phyloP scores from a whole-genome alignment of 352 stramenopile species.

The Lagenidium giganteum region DNA sequence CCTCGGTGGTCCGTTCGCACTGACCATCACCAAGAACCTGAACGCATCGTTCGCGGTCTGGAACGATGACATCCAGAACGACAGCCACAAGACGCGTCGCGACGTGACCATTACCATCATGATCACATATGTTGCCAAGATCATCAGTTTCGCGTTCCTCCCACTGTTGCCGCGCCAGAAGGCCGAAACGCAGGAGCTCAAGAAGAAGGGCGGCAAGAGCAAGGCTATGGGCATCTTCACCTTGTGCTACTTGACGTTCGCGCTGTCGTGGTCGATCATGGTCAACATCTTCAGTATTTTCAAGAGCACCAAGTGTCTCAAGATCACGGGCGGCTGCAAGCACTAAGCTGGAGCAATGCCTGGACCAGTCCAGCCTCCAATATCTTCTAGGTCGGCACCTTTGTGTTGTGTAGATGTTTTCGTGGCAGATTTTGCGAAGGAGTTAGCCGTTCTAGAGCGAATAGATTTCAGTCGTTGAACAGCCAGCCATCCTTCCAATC shows the following conservation, averaged over 20 bases:
- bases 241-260: conserved; percentile 31
- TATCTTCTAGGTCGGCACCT: too few relatives aligned
- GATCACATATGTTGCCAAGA: conserved; percentile 43
- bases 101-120: conserved; percentile 54
- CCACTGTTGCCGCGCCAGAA: conserved; percentile 40
- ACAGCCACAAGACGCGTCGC: conserved; percentile 34
- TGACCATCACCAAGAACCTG: conserved; percentile 49
- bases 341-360: too few relatives aligned
- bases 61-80: conserved; percentile 41
- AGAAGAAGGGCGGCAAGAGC: conserved; percentile 32
- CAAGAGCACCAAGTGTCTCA: conserved; percentile 39
- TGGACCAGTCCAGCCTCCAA: background rate
- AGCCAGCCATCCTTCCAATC: too few relatives aligned
- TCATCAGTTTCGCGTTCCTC: conserved; percentile 30
- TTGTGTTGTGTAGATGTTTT: too few relatives aligned
- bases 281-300: conserved; percentile 46
- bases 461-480: too few relatives aligned
- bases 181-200: conserved; percentile 33
- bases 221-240: conserved; percentile 31
- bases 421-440: too few relatives aligned
- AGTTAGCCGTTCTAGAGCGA: too few relatives aligned
- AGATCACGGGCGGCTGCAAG: conserved; percentile 36
- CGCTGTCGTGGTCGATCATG: conserved; percentile 36
- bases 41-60: conserved; percentile 38
- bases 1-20: conserved; percentile 30